Evolutionary conservation across 1,139 yeast species (phyloP), one percentile per base, ranked within the genome.

Genomic region (Blastobotrys arbuscula): DNA sequence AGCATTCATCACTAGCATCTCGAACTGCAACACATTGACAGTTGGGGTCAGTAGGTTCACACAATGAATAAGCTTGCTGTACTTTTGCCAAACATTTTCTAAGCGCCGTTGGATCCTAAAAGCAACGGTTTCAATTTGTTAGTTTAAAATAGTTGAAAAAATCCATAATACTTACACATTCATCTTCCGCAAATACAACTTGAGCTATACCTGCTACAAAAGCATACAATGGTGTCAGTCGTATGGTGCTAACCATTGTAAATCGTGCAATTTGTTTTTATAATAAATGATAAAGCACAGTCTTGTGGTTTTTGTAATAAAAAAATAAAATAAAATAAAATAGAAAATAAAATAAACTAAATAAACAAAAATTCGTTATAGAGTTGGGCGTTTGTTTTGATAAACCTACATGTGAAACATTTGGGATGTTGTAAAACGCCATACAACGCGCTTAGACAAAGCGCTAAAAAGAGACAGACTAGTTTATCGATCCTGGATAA

Each of bases 1-100:
- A 51, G 46, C 62, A 59, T 13, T 46, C 36, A 4, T 45, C 38
- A 15, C 54, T 52, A n/a, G 57, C 55, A 42, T 55, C 59, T 19
- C 51, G 44, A 2, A 57, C 50, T 20, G 58, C 52, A 12, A 52
- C 44, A 45, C 62, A 59, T 34, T 58, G 55, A 40, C 62, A 59
- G n/a, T 45, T 51, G 18, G 51, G 34, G 43, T 59, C 62, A 12
- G 43, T 50, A 5, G 50, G 49, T 12, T 47, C 50, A 44, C 62
- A 59, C 2, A 58, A 39, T 13, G 47, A 41, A 42, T 54, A 54
- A 3, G 50, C 51, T 31, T 55, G 56, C 16, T 49, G 40, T 10
- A 53, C 50, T 18, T 50, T 44, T 15, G 36, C 37, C 7, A 48
- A 9, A 26, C 50, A 48, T 10, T 33, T 6, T 20, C 23, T 28